phyloP scores from a whole-genome alignment of 2,329 filamentous ascomycete species.

The Aureobasidium sp. region DNA sequence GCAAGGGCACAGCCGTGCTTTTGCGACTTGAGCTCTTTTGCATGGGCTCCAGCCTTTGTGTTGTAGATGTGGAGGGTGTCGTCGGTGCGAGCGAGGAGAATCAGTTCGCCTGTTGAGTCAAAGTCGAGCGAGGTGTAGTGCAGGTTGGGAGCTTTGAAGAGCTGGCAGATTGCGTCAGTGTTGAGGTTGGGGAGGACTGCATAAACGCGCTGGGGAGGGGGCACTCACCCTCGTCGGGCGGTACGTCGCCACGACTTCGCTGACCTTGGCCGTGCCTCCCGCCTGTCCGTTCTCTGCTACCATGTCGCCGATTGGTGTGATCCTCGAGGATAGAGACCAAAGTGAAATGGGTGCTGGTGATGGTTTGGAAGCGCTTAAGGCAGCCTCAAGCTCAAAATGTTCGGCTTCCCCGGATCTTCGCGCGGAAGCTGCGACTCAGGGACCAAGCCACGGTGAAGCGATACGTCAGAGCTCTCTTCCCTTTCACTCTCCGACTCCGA shows the following conservation, averaged over 20 bases:
- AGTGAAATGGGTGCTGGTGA: neutral
- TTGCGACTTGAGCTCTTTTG: conserved; percentile 84
- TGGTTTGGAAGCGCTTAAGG: neutral
- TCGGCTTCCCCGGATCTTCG: neutral
- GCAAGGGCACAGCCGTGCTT: conserved; percentile 97
- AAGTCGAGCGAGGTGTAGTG: conserved; percentile 85
- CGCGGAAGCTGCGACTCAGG: neutral
- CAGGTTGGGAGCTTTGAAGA: conserved; percentile 37
- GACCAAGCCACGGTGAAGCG: neutral
- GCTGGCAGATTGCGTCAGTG: conserved; percentile 19
- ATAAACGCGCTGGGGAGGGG: neutral
- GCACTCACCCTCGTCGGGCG: conserved; percentile 65
- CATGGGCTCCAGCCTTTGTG: conserved; percentile 78
- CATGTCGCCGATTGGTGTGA: neutral
- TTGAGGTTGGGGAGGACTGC: conserved; percentile 8
- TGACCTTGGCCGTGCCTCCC: conserved; percentile 47
- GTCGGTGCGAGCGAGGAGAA: conserved; percentile 86
- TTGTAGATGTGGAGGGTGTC: conserved; percentile 95
- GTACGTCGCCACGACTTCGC: conserved; percentile 69
- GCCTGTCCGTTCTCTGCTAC: conserved; percentile 15
- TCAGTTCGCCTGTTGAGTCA: conserved; percentile 85
- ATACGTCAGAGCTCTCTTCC: neutral
- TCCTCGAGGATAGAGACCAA: neutral
- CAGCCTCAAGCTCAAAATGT: neutral
- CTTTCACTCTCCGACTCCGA: neutral